Percentiles rank a stretch among this genome's conserved stretches.
phyloP scores from a whole-genome alignment of 2,329 filamentous ascomycete genomes.

The Onygenales sp. region DNA sequence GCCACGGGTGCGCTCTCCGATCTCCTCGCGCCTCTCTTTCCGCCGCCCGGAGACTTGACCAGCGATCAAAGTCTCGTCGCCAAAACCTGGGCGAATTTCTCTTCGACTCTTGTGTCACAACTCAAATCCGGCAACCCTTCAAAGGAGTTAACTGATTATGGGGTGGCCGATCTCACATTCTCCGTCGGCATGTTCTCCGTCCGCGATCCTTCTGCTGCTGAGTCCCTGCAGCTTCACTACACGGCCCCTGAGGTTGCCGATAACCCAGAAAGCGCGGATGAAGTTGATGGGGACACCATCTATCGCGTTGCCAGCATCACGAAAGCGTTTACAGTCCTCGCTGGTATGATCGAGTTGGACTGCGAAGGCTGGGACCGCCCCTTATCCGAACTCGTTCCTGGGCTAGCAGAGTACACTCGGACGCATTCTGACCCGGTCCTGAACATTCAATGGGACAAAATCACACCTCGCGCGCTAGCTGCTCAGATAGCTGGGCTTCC shows the following conservation, averaged over 20 bases:
- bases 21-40: conserved; percentile 24
- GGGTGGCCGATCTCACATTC: conserved; percentile 28
- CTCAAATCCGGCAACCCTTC: conserved; percentile 9
- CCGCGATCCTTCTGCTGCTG: conserved; percentile 21
- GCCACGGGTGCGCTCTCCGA: background rate
- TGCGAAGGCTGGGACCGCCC: conserved; percentile 33
- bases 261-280: conserved; percentile 21
- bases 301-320: conserved; percentile 34
- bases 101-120: conserved; percentile 15
- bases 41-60: conserved; percentile 25
- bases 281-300: conserved; percentile 33
- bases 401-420: conserved; percentile 21
- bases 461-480: conserved; percentile 38
- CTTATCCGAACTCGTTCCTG: conserved; percentile 38
- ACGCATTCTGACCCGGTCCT: conserved; percentile 20
- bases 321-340: conserved; percentile 32
- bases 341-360: conserved; percentile 26
- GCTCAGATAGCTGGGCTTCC: conserved; percentile 39
- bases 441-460: conserved; percentile 37
- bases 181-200: conserved; percentile 32
- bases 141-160: background rate
- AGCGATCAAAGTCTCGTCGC: conserved; percentile 24
- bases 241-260: conserved; percentile 24
- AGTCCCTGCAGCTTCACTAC: conserved; percentile 27
- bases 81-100: conserved; percentile 25